Conservation (phyloP, 2,329 filamentous ascomycete species). For the Sporothrix mexicana region DNA sequence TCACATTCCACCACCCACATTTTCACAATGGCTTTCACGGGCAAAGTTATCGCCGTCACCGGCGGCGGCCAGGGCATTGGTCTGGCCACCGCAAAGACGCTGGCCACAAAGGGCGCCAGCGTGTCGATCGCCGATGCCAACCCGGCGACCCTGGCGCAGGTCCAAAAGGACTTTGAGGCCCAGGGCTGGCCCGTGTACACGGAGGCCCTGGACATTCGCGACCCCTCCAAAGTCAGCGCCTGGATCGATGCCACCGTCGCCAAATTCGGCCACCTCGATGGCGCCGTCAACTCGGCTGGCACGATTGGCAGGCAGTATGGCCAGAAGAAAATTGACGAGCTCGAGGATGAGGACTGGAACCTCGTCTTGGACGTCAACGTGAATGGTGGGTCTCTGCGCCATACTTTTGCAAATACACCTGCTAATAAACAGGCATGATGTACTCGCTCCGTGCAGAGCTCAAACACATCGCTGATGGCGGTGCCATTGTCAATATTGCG, state of each 20-base stretch:
- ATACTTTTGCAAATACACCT: too few species aligned
- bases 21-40: not conserved
- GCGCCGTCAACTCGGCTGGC: not conserved
- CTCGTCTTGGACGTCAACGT: not conserved
- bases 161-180: conserved; percentile 4
- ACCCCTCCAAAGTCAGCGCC: not conserved
- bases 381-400: not conserved
- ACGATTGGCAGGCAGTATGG: conserved; percentile 7
- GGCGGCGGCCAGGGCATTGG: not conserved
- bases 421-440: too few species aligned
- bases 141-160: not conserved
- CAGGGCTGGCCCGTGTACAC: not conserved
- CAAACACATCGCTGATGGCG: not conserved
- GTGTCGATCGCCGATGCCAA: conserved; percentile 8
- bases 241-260: not conserved
- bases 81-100: not conserved
- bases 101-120: not conserved
- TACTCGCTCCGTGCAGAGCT: conserved; percentile 2
- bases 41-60: conserved; percentile 5
- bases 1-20: too few species aligned
- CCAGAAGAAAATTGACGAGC: not conserved
- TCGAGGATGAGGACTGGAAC: conserved; percentile 1
- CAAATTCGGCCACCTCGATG: not conserved
- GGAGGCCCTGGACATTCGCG: not conserved
- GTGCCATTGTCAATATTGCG: not conserved